A percentile compares a stretch with the other conserved stretches of the same genome.
phyloP scores from a whole-genome alignment of 2,329 filamentous ascomycete genomes.

The Penicillium sp. region DNA sequence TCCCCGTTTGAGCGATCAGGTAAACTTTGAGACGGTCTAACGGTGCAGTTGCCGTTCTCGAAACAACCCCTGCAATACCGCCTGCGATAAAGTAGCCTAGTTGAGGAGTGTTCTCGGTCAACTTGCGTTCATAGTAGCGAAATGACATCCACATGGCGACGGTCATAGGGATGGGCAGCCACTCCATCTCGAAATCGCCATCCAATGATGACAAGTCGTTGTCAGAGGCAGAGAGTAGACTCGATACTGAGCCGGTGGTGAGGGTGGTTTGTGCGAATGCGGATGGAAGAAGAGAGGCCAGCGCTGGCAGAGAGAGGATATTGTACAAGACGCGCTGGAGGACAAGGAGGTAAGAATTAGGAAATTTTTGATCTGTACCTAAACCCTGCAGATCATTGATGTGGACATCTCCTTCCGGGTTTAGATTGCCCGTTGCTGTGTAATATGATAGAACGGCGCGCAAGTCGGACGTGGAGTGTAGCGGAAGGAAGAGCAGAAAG shows the following conservation, averaged over 20 bases:
- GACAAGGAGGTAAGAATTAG: slow-evolving; percentile 31
- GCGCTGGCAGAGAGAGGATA: slow-evolving; percentile 28
- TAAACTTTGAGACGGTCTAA: slow-evolving; percentile 97
- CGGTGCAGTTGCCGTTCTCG: slow-evolving; percentile 88
- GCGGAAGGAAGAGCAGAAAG: slow-evolving; percentile 83
- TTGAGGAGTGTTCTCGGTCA: slow-evolving; percentile 43
- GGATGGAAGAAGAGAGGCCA: slow-evolving; percentile 29
- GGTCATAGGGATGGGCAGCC: slow-evolving; percentile 36
- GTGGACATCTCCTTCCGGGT: slow-evolving; percentile 86
- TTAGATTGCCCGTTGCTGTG: slow-evolving; percentile 79
- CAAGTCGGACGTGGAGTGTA: slow-evolving; percentile 57
- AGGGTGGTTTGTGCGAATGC: slow-evolving; percentile 26
- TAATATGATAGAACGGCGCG: slow-evolving; percentile 86
- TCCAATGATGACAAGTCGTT: slow-evolving; percentile 28
- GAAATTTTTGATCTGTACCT: slow-evolving; percentile 61
- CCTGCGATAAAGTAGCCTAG: slow-evolving; percentile 95
- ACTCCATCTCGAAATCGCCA: slow-evolving; percentile 37
- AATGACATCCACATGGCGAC: slow-evolving; percentile 41
- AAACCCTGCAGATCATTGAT: slow-evolving; percentile 89
- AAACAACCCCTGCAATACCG: slow-evolving; percentile 88
- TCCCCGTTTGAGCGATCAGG: slow-evolving; percentile 80
- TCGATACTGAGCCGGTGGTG: slow-evolving; percentile 17
- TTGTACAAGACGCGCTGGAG: slow-evolving; percentile 33
- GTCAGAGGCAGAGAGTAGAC: slow-evolving; percentile 22
- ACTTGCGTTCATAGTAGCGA: slow-evolving; percentile 41